Evolutionary conservation across 768 basidiomycete species (phyloP).

Genomic region (Lactifluus hygrophoroides): DNA sequence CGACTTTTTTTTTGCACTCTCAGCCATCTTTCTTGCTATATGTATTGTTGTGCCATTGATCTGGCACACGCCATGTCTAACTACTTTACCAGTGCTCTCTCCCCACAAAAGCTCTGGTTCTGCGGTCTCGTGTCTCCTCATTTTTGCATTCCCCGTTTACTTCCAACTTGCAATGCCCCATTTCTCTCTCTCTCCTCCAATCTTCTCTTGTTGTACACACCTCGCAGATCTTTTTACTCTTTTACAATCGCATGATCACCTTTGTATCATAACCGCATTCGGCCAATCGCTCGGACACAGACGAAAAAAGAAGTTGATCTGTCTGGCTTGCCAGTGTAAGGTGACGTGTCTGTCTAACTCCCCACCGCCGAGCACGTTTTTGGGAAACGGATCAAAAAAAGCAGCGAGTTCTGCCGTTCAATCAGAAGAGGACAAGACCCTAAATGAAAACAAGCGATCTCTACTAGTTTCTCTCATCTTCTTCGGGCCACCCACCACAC

Average conservation of each 20-base stretch:
- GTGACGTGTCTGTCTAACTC: too few species aligned
- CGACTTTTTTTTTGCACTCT: background rate
- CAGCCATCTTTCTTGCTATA: background rate
- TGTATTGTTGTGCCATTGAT: background rate
- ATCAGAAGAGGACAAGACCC: too few species aligned
- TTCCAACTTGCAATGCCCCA: background rate
- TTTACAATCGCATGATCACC: slow-evolving; percentile 7
- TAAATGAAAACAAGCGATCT: too few species aligned
- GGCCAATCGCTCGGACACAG: background rate
- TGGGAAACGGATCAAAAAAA: too few species aligned
- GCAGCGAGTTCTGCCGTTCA: too few species aligned
- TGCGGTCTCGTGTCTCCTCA: background rate
- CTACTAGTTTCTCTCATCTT: too few species aligned
- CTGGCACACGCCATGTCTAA: slow-evolving; percentile 6
- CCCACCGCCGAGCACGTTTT: too few species aligned
- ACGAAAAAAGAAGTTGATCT: too few species aligned
- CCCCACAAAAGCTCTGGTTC: background rate
- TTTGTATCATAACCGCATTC: slow-evolving; percentile 8
- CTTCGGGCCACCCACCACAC: too few species aligned
- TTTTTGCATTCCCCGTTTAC: slow-evolving; percentile 3
- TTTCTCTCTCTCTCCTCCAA: background rate
- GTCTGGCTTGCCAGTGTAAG: background rate
- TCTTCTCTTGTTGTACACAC: slow-evolving; percentile 7
- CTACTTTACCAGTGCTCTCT: background rate
- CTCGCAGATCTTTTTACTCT: background rate